Evolutionary conservation across 2,329 filamentous ascomycete species (phyloP).

Genomic region (Botrytis deweyae): DNA sequence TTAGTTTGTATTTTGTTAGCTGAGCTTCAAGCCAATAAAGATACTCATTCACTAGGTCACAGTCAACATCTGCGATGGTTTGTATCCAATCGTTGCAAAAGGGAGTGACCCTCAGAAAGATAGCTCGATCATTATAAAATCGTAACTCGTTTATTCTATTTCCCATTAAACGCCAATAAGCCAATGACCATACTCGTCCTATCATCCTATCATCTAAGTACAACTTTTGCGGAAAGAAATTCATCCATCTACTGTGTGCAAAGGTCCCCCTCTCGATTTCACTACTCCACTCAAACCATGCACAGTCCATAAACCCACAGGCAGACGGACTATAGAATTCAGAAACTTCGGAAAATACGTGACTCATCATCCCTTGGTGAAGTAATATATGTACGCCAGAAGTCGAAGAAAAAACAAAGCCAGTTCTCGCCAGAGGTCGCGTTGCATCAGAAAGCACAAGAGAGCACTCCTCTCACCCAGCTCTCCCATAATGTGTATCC

Average conservation of each 20-base stretch:
- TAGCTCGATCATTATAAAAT: conserved; percentile 14
- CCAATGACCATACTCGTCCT: conserved; percentile 6
- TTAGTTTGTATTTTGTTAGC: neutral
- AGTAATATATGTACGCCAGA: conserved; percentile 21
- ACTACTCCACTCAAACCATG: conserved; percentile 9
- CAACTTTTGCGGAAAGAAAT: conserved; percentile 20
- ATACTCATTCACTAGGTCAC: neutral
- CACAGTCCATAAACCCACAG: neutral
- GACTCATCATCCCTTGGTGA: neutral
- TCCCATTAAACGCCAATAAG: conserved; percentile 16
- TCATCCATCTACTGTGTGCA: conserved; percentile 10
- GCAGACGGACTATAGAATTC: neutral
- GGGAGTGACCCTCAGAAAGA: neutral
- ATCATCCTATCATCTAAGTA: conserved; percentile 17
- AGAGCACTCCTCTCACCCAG: conserved; percentile 16
- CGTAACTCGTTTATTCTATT: conserved; percentile 19
- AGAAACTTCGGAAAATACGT: conserved; percentile 9
- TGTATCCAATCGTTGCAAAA: neutral
- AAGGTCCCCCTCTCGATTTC: neutral
- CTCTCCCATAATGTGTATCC: conserved; percentile 19
- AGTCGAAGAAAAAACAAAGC: conserved; percentile 11
- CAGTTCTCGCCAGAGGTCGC: conserved; percentile 14
- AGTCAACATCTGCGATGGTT: neutral
- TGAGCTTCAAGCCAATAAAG: neutral
- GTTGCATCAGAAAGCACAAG: conserved; percentile 20